Percentiles rank a stretch among this genome's conserved stretches.
phyloP scores from a whole-genome alignment of 2,329 filamentous ascomycete species.

The Aspergillus aculeatus region DNA sequence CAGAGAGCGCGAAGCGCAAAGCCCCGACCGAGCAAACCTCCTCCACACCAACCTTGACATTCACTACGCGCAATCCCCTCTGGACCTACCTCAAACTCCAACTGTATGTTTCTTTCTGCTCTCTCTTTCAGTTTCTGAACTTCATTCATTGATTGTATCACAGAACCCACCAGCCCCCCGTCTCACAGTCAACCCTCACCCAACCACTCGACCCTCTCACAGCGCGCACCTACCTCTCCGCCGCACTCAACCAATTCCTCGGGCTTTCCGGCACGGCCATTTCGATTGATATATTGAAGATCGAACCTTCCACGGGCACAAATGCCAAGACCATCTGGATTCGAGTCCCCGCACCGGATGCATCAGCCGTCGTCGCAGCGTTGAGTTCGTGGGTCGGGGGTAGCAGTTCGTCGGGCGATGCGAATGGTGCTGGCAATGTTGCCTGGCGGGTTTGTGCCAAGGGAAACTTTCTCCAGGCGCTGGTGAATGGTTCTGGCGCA shows the following conservation, averaged over 20 bases:
- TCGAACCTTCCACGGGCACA: conserved; percentile 15
- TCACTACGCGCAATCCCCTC: conserved; percentile 44
- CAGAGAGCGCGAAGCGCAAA: conserved; percentile 28
- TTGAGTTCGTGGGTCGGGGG: conserved; percentile 49
- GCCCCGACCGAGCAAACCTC: conserved; percentile 11
- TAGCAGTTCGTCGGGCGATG: conserved; percentile 6
- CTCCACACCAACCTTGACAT: conserved; percentile 22
- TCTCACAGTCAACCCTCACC: conserved; percentile 14
- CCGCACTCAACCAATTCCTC: conserved; percentile 49
- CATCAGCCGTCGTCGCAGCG: conserved; percentile 42
- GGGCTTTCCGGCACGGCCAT: conserved; percentile 49
- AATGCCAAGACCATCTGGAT: conserved; percentile 38
- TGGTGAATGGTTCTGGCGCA: conserved; percentile 34
- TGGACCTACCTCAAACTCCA: conserved; percentile 47
- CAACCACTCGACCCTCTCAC: conserved; percentile 46
- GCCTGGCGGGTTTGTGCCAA: conserved; percentile 42
- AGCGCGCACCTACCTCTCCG: conserved; percentile 45
- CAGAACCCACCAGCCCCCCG: conserved; percentile 31
- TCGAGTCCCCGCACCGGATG: conserved; percentile 47
- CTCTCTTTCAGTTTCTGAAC: neutral
- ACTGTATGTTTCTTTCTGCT: conserved; percentile 29
- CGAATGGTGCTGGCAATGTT: conserved; percentile 22
- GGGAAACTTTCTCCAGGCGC: conserved; percentile 37
- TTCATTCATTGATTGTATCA: neutral
- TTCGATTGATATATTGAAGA: conserved; percentile 48